Percentiles rank a stretch among this genome's conserved stretches.
Conservation (phyloP, 768 basidiomycete genomes). For the Auriculariales sp. region DNA sequence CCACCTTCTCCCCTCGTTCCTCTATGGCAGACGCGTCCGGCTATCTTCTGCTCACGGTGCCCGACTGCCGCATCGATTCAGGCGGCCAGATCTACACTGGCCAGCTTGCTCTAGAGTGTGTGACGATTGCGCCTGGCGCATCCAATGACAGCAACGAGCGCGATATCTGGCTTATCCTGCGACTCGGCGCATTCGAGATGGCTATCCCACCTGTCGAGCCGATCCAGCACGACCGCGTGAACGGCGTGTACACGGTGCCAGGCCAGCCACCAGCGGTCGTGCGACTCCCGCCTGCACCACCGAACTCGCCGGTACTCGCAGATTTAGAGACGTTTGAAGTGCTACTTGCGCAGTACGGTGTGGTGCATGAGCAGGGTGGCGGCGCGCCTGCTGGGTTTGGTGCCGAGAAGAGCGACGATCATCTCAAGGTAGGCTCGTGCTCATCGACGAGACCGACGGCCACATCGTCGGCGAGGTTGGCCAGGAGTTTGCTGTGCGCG, state of each 20-base stretch:
- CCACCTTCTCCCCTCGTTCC: too few species aligned
- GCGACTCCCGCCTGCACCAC: conserved; percentile 13
- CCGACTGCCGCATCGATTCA: conserved; percentile 28
- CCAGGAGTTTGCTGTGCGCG: conserved; percentile 36
- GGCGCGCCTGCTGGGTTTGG: conserved; percentile 7
- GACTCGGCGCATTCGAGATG: conserved; percentile 37
- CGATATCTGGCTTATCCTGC: conserved; percentile 54
- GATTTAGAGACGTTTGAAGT: conserved; percentile 53
- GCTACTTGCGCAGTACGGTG: conserved; percentile 50
- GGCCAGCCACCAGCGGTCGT: conserved; percentile 8
- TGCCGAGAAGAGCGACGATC: conserved; percentile 18
- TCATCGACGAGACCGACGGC: conserved; percentile 59
- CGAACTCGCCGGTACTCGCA: conserved; percentile 25
- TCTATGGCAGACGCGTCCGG: conserved; percentile 20
- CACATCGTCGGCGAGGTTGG: conserved; percentile 60
- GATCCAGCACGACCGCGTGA: conserved; percentile 25
- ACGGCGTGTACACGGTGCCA: conserved; percentile 24
- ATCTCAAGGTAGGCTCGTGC: conserved; percentile 38
- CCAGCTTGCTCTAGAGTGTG: conserved; percentile 42
- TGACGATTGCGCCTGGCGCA: conserved; percentile 26
- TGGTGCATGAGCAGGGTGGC: conserved; percentile 10
- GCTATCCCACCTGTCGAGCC: conserved; percentile 42
- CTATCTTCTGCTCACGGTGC: conserved; percentile 40
- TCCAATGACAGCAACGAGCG: conserved; percentile 21
- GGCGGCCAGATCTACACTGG: conserved; percentile 23